Base-by-base conservation (phyloP, 2,329 filamentous ascomycete species). In the Triangularia verruculosa region DNA sequence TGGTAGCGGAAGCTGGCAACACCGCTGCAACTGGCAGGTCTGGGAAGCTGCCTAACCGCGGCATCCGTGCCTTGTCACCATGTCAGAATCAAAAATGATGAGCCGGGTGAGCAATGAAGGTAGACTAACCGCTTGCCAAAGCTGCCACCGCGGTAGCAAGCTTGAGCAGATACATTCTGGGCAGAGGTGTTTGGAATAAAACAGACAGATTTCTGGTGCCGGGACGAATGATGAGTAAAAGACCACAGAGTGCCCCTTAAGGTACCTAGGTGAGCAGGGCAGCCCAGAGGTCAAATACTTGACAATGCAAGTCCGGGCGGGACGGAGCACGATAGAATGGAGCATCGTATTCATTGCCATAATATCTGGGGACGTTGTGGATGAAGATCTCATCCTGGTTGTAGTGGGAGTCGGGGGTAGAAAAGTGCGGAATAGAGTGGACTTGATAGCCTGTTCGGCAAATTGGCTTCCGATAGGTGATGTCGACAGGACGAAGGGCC, bases 21-120 rank as follows among this genome's bases (percentile, higher is more conserved):
- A 39, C 76, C 76, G 43, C 62, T 70, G 67, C 76, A 78, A 54
- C 68, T 72, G 25, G 69, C 70, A 2, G 76, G 76, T 15, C 74
- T 39, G 0, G 77, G 76, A 7, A 77, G 70, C 34, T 70, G 64
- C 51, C 65, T 65, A 28, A 62, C 57, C 28, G 62, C 43, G 15
- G 68, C 67, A 54, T 65, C 25, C 53, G 58, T 61, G 22, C 64
- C 67, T 68, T 27, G 53, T 6, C 25, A 22, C 9, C 7, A 1
- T 22, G 5, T 67, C 27, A 67, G 39, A 43, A 53, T 8, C 30
- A 17, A 15, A n/a, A 9, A 25, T 13, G 15, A 27, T 39, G n/a
- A 9, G 4, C 5, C 27, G 12, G 8, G 9, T 4, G 25, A 61
- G n/a, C 27, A 9, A 32, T 12, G 2, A 47, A 53, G 47, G 52